Conservation (phyloP, 495 filamentous ascomycete species). For the Baudoinia panamericana region DNA sequence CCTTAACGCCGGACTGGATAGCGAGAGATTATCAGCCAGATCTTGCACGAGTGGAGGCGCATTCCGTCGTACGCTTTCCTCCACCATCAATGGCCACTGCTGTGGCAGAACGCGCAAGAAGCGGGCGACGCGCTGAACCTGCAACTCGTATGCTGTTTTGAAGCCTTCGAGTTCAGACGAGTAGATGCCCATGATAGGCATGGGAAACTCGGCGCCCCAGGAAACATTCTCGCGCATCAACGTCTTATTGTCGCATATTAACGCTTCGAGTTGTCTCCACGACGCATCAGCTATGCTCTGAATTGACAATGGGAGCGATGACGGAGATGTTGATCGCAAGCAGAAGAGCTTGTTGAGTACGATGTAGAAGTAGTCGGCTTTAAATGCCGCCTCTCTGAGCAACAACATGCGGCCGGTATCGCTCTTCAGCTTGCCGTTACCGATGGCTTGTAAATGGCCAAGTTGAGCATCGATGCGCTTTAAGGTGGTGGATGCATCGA, state of each 20-base stretch:
- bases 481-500: no score
- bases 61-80: constrained; percentile 5
- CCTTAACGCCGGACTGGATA: constrained; percentile 10
- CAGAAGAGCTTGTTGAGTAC: constrained; percentile 19
- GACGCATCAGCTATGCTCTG: not conserved
- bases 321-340: not conserved
- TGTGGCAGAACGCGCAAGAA: constrained; percentile 8
- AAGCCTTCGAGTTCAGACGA: not conserved
- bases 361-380: constrained; percentile 18
- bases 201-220: constrained; percentile 11
- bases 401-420: constrained; percentile 12
- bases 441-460: no score
- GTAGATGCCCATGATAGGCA: constrained; percentile 7
- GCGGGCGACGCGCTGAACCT: constrained; percentile 1
- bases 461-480: no score
- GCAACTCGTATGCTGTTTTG: constrained; percentile 1
- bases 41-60: constrained; percentile 14
- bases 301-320: not conserved
- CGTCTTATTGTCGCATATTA: constrained; percentile 11
- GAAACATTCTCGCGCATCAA: not conserved
- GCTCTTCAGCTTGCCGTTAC: no score
- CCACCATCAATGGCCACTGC: constrained; percentile 1
- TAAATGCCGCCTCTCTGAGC: constrained; percentile 10
- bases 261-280: constrained; percentile 3
- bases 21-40: constrained; percentile 1